Evolutionary conservation across 1,284 basidiomycete species (phyloP).

Genomic region (Cerioporus squamosus): DNA sequence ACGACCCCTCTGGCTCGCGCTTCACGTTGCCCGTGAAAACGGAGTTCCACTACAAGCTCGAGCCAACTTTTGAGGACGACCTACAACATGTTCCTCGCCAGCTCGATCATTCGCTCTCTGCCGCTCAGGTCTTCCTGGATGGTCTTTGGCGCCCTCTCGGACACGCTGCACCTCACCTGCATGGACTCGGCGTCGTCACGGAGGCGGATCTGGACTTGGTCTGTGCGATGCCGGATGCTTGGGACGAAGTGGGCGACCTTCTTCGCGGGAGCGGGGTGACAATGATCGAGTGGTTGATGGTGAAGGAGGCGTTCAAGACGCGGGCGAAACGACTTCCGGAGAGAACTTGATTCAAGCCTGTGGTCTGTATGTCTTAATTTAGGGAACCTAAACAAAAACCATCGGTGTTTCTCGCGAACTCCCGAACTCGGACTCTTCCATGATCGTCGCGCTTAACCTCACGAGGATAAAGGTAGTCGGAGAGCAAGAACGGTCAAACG

Average conservation of each 20-base stretch:
- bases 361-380: no score
- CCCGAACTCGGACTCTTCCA: no score
- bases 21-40: slow-evolving; percentile 2
- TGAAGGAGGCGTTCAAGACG: slow-evolving; percentile 22
- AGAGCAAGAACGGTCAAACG: no score
- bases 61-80: neutral
- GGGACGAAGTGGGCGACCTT: slow-evolving; percentile 19
- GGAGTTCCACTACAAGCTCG: slow-evolving; percentile 6
- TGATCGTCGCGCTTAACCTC: no score
- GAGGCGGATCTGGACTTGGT: slow-evolving; percentile 17
- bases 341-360: no score
- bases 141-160: slow-evolving; percentile 17
- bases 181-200: slow-evolving; percentile 16
- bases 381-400: no score
- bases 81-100: neutral
- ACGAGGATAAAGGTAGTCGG: no score
- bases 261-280: slow-evolving; percentile 14
- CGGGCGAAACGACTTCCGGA: neutral
- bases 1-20: neutral
- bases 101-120: neutral
- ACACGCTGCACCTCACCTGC: slow-evolving; percentile 15
- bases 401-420: no score
- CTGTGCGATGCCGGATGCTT: slow-evolving; percentile 19
- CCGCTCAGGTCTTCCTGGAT: slow-evolving; percentile 12
- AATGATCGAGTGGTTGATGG: slow-evolving; percentile 24